Conservation (phyloP, 495 filamentous ascomycete species). For the Cudoniella acicularis region DNA sequence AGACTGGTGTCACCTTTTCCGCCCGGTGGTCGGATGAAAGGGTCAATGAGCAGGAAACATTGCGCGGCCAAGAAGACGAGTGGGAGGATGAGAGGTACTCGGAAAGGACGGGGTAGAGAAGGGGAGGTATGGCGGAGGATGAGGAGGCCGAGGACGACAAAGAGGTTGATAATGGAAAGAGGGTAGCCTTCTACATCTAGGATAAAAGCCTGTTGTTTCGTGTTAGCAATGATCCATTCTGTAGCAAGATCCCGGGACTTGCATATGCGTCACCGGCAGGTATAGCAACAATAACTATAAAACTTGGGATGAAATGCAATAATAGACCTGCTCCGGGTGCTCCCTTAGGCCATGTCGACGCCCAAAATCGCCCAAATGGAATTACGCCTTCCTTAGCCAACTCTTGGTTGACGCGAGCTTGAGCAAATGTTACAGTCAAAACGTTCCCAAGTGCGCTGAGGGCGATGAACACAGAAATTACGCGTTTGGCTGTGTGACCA, state of each 20-base stretch:
- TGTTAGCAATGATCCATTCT: conserved; percentile 45
- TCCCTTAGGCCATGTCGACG: conserved; percentile 62
- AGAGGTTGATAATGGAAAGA: conserved; percentile 55
- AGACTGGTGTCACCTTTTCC: conserved; percentile 35
- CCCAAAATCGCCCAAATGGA: conserved; percentile 46
- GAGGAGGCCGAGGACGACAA: conserved; percentile 55
- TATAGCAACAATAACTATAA: conserved; percentile 53
- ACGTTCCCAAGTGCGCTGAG: conserved; percentile 54
- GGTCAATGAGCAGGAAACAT: conserved; percentile 35
- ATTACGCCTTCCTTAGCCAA: conserved; percentile 49
- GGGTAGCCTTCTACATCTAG: conserved; percentile 70
- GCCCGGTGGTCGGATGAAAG: conserved; percentile 34
- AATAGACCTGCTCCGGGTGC: conserved; percentile 62
- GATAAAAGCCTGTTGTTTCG: conserved; percentile 51
- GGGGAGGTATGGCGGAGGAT: conserved; percentile 58
- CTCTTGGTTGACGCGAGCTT: conserved; percentile 45
- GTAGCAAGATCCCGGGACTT: not conserved
- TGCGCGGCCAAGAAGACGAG: conserved; percentile 36
- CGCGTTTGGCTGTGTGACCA: conserved; percentile 27
- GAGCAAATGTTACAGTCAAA: conserved; percentile 49
- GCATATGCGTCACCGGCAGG: not conserved
- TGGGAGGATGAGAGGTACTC: conserved; percentile 53
- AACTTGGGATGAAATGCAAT: conserved; percentile 63
- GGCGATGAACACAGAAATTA: conserved; percentile 46
- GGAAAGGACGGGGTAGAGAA: conserved; percentile 60